Evolutionary conservation across 495 filamentous ascomycete species (phyloP).

Genomic region (Parmelia sp.): DNA sequence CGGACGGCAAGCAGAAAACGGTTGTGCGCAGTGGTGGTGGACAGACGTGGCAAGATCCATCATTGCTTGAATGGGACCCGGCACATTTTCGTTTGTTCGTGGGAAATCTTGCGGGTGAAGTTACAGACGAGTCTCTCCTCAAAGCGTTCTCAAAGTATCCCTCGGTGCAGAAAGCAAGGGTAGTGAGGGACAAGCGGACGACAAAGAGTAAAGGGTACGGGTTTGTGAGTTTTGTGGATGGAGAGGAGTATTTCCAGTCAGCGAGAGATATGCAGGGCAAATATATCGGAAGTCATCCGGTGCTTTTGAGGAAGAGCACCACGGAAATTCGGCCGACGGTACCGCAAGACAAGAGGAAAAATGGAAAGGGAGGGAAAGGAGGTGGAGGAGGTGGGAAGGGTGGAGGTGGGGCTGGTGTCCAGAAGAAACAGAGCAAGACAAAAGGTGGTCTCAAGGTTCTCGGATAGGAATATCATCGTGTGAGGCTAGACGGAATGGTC

Average conservation of each 20-base stretch:
- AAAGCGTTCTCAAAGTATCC: conserved; percentile 89
- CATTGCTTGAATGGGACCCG: conserved; percentile 92
- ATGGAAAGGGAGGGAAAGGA: conserved; percentile 35
- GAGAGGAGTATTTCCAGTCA: conserved; percentile 90
- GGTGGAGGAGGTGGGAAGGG: conserved; percentile 30
- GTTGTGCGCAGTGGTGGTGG: conserved; percentile 84
- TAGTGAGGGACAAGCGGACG: conserved; percentile 92
- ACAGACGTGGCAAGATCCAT: conserved; percentile 78
- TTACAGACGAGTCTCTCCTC: conserved; percentile 88
- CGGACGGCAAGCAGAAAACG: conserved; percentile 54
- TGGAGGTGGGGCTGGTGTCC: conserved; percentile 56
- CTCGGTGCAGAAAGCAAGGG: conserved; percentile 84
- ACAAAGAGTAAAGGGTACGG: conserved; percentile 94
- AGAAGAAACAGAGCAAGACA: conserved; percentile 72
- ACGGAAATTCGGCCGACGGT: conserved; percentile 77
- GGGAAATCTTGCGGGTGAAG: conserved; percentile 96
- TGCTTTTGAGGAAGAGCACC: conserved; percentile 75
- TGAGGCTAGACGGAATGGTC: not conserved
- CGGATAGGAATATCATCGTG: conserved; percentile 45
- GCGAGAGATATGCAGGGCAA: conserved; percentile 98
- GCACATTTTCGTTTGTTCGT: conserved; percentile 92
- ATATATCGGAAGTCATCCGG: conserved; percentile 95
- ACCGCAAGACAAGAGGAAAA: conserved; percentile 41
- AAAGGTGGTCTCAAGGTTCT: conserved; percentile 72
- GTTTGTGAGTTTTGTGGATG: conserved; percentile 91